Evolutionary conservation across 2,329 filamentous ascomycete genomes (phyloP), one percentile per base, ranked within the genome.

Genomic region (Paraconiothyrium brasiliense): DNA sequence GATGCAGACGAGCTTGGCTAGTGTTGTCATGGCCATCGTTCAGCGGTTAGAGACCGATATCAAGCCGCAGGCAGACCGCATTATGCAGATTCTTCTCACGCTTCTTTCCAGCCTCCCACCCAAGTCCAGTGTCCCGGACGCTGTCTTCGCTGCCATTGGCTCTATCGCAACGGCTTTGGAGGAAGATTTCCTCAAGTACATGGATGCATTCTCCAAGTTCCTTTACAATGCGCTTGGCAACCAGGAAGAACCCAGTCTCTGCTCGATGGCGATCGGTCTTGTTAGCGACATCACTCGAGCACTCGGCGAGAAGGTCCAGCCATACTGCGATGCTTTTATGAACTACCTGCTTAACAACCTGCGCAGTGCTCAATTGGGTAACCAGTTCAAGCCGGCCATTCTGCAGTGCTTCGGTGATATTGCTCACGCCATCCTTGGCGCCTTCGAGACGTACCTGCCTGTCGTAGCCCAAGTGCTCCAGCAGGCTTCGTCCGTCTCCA

Each of bases 341-440:
- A 99, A 99, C 85, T 92, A 95, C 77, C 85, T 99, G 61, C 87
- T 99, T 65, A 94, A 93, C 84, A 96, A 97, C 81, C 84, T 99
- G 46, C 77, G 93, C 88, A 96, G 92, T 80, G 89, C 91, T 13
- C 87, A 90, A n/a, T 86, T 97, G 57, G 91, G 92, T 69, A 97
- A 98, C 80, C 93, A 97, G 81, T 96, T 98, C 83, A 98, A 98
- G 87, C 95, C 95, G 48, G 93, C 95, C 32, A 99, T 99, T 67
- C 87, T 99, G 59, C 94, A 98, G 80, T 97, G 93, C 78, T 99
- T 99, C 75, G 95, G 95, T 62, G 95, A 99, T 75, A 97, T 99
- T 81, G 95, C 95, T 43, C 92, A 94, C 71, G 94, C 95, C 54
- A 99, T 99, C 71, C 89, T 91, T 65, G 92, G 91, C 32, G 89